A percentile compares a stretch with the other conserved stretches of the same genome.
Evolutionary conservation across 2,329 filamentous ascomycete species (phyloP).

Genomic region (Fusarium bactridioides): DNA sequence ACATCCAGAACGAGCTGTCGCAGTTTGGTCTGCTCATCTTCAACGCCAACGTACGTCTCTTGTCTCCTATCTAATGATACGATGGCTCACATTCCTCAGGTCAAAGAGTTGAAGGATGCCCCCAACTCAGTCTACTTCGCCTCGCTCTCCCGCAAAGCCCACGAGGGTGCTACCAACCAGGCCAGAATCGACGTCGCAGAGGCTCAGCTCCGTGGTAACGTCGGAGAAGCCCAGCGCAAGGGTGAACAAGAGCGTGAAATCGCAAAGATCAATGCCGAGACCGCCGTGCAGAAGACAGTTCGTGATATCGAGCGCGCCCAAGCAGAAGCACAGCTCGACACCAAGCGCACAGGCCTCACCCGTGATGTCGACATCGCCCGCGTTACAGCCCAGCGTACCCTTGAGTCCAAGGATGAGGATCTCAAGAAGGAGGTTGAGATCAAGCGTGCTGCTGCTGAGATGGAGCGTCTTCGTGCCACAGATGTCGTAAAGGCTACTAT

Average conservation of each 20-base stretch:
- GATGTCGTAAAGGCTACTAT: conserved; percentile 83
- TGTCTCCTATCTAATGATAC: accelerated
- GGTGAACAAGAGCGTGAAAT: conserved; percentile 86
- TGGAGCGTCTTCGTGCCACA: conserved; percentile 79
- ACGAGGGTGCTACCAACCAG: conserved; percentile 85
- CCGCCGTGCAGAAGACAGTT: conserved; percentile 84
- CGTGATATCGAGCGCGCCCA: conserved; percentile 81
- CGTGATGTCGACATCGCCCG: conserved; percentile 79
- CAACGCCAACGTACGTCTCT: conserved; percentile 63
- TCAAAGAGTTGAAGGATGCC: conserved; percentile 87
- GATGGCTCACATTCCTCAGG: neutral
- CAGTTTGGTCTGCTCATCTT: conserved; percentile 82
- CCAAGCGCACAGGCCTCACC: conserved; percentile 74
- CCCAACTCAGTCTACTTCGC: conserved; percentile 84
- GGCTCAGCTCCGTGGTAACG: conserved; percentile 71
- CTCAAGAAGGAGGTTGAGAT: conserved; percentile 80
- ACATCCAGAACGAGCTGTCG: conserved; percentile 80
- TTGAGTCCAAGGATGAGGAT: conserved; percentile 81
- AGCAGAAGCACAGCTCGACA: conserved; percentile 79
- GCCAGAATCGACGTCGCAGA: conserved; percentile 73
- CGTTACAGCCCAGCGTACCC: conserved; percentile 75
- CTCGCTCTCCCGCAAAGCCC: conserved; percentile 81
- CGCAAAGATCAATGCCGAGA: conserved; percentile 87
- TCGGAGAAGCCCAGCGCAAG: conserved; percentile 79
- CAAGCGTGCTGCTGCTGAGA: conserved; percentile 79